Percentiles rank a stretch among this genome's conserved stretches.
Evolutionary conservation across 768 basidiomycete species (phyloP).

Genomic region (Lactifluus echinatus): DNA sequence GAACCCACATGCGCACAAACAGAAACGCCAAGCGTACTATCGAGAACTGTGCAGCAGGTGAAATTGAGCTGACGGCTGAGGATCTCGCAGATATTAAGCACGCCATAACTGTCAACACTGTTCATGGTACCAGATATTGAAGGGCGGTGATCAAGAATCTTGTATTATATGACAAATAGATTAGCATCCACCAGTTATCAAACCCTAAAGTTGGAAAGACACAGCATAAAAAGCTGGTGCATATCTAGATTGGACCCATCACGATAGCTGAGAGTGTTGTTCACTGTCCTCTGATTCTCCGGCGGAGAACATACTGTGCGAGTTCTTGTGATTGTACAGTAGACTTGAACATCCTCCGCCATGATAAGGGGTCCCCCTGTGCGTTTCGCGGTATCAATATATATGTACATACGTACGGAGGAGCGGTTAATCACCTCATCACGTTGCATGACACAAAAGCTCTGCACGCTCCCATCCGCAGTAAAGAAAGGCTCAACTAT

Average conservation of each 20-base stretch:
- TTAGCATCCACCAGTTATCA: background rate
- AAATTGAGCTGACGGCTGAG: conserved; percentile 28
- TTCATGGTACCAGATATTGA: conserved; percentile 16
- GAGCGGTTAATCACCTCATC: conserved; percentile 45
- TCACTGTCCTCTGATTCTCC: background rate
- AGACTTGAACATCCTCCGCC: conserved; percentile 68
- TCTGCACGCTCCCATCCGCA: conserved; percentile 37
- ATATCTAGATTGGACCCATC: background rate
- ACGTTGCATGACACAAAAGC: conserved; percentile 62
- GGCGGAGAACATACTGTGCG: conserved; percentile 46
- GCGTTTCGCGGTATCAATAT: background rate
- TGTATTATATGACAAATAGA: conserved; percentile 1
- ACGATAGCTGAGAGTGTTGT: background rate
- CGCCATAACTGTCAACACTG: conserved; percentile 23
- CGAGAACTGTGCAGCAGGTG: conserved; percentile 35
- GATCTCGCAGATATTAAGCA: conserved; percentile 35
- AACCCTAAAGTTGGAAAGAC: background rate
- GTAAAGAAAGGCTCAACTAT: conserved; percentile 55
- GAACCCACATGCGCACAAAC: background rate
- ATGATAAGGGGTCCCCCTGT: conserved; percentile 70
- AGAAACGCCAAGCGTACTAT: conserved; percentile 35
- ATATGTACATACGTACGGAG: background rate
- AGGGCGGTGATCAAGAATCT: background rate
- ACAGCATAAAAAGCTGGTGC: background rate
- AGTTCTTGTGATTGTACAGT: conserved; percentile 44